Evolutionary conservation across 108 stramenopile species (phyloP), one percentile per base, ranked within the genome.

Genomic region (Nannochloropsis oceanica): DNA sequence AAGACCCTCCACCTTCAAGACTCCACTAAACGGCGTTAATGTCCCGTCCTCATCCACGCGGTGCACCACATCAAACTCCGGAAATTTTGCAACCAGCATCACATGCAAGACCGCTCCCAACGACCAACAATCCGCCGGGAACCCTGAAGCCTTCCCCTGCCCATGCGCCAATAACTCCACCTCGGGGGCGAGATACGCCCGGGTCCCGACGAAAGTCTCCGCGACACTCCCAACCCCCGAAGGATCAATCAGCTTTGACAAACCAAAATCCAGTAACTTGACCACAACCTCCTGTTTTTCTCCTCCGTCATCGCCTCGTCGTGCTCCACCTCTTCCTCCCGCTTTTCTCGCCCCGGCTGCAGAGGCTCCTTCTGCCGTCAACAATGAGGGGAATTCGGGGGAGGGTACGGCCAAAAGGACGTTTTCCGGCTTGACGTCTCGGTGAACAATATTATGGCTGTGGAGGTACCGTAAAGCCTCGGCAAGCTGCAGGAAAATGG

Each of bases 401-500:
- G 27, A 26, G 5, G 12, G 13, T 9, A 14, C 13, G 9, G 42
- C 59, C 26, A 95, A 80, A 44, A 95, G 88, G 25, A 94, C 86
- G 87, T 95, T 95, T 83, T 95, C 94, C 2, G 94, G 92, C 85
- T 96, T 95, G 42, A 96, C 88, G 84, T 96, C 95, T 27, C 95
- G 85, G 87, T 96, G 95, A 59, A 95, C 92, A 59, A 96, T 92
- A 11, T 93, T 91, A 27, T 88, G 91, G 11, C 88, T 43, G 84
- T 96, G 95, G 93, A 95, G 91, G 82, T 94, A 92, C 14, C 88
- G 80, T 42, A 96, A 83, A 7, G 93, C 94, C 80, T 91, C 82
- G 13, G 93, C 89, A 42, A 95, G 84, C 86, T 94, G 91, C 26
- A 88, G 87, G 73, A 94, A 87, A 42, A 93, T 92, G 80, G 87